Evolutionary conservation across 768 basidiomycete genomes (phyloP), one percentile per base, ranked within the genome.

Genomic region (Candolleomyces efflorescens): DNA sequence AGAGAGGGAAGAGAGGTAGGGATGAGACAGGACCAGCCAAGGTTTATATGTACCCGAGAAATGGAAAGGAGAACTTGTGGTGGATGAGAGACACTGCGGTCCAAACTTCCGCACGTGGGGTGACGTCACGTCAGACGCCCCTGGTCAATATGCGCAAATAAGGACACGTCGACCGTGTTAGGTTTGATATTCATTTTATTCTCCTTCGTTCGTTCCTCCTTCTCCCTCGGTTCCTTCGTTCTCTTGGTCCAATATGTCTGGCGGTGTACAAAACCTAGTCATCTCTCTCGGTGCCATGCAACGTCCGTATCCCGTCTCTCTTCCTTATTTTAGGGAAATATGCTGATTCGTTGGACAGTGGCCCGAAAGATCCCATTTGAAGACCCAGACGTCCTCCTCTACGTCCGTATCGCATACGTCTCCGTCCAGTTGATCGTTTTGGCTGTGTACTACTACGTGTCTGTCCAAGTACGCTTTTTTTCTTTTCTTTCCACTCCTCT

Each of bases 231-330:
- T n/a, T 46, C 47, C 23, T 38, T 23, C 37, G 32, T 38, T 12
- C 11, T 54, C 49, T 26, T 38, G 23, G 32, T 41, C 22, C n/a
- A 80, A 67, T 66, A 91, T 90, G 87, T 90, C 85, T 77, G 72
- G 88, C 36, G 86, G 85, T 51, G 75, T 93, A 27, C 82, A 87
- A 66, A 96, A 92, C 73, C 79, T 98, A 59, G 80, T 89, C 64
- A 82, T 98, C 67, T 96, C 94, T 53, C 89, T 98, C 62, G 92
- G 86, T 52, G 92, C 87, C 61, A 95, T 97, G 95, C 95, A 97
- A 69, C 58, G 92, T 92, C 55, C 50, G 78, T 66, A 7, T 2
- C 37, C 41, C 5, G n/a, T n/a, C n/a, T n/a, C n/a, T n/a, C n/a
- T n/a, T 23, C 22, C 55, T 24, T 0, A 13, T 26, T 4, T 22